Conservation (phyloP, 148 eudicot genomes). For the Polygonum aviculare region DNA sequence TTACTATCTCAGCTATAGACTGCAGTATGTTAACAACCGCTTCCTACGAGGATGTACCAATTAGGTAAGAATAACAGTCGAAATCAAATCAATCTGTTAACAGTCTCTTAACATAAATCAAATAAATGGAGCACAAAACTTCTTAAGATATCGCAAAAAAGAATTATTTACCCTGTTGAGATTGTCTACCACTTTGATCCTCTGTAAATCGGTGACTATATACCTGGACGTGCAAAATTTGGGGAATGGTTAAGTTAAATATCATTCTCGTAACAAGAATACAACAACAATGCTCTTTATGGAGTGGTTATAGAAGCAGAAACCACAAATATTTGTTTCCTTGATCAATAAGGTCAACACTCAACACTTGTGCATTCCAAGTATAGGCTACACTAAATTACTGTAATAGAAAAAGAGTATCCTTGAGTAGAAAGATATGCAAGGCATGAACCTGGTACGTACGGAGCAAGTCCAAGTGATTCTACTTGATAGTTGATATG, state of each 20-base stretch:
- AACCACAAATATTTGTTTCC: too few relatives aligned
- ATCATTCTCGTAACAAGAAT: not conserved
- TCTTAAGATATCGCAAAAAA: not conserved
- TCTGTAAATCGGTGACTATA: constrained; percentile 27
- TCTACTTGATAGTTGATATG: not conserved
- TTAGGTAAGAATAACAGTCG: not conserved
- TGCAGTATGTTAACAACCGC: constrained; percentile 36
- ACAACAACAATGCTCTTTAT: constrained; percentile 19
- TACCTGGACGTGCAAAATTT: constrained; percentile 18
- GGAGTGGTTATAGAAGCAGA: too few relatives aligned
- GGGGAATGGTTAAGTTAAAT: not conserved
- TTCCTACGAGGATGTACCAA: constrained; percentile 19
- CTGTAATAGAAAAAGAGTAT: too few relatives aligned
- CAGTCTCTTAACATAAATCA: not conserved
- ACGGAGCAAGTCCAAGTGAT: not conserved
- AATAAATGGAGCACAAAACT: not conserved
- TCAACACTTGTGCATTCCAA: too few relatives aligned
- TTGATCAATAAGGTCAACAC: too few relatives aligned
- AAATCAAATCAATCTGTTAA: not conserved
- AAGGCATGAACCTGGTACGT: not conserved
- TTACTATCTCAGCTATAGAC: constrained; percentile 39
- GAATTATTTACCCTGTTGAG: constrained; percentile 27
- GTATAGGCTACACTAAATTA: too few relatives aligned
- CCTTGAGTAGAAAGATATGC: not conserved
- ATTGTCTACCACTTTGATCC: constrained; percentile 29